Percentiles rank a stretch among this genome's conserved stretches.
Conservation (phyloP, 176 grass and related monocot genomes). For the Zizania latifolia region DNA sequence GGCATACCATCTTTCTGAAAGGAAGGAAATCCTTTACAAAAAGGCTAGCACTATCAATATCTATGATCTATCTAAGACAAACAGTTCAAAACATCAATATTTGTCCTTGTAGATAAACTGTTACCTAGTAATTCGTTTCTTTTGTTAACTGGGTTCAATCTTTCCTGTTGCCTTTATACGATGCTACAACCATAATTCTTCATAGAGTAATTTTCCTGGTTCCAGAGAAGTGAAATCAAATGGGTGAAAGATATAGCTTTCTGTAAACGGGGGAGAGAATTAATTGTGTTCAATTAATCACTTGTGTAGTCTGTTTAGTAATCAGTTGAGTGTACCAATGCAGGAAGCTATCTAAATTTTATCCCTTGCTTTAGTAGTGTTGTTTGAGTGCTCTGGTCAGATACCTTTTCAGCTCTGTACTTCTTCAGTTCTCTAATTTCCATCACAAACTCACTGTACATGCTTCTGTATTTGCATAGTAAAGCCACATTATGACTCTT, state of each 20-base stretch:
- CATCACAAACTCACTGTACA: background rate
- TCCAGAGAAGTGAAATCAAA: background rate
- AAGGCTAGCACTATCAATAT: background rate
- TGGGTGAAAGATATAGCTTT: background rate
- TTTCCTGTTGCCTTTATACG: background rate
- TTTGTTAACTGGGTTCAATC: background rate
- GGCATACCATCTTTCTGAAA: background rate
- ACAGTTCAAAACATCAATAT: background rate
- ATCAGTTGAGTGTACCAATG: background rate
- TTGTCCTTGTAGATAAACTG: background rate
- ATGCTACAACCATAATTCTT: background rate
- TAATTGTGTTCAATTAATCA: background rate
- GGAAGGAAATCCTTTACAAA: background rate
- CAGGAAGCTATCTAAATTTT: background rate
- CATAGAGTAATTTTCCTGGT: background rate
- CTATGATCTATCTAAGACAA: background rate
- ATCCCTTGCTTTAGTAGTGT: background rate
- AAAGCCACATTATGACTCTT: background rate
- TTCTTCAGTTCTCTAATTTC: background rate
- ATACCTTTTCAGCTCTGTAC: background rate
- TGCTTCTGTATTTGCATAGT: background rate
- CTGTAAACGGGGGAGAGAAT: no score
- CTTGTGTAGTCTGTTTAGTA: background rate
- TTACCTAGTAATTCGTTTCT: background rate
- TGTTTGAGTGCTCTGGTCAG: background rate